A percentile compares a stretch with the other conserved stretches of the same genome.
Conservation (phyloP, 1,284 basidiomycete species). For the Cryptococcus deneoformans region DNA sequence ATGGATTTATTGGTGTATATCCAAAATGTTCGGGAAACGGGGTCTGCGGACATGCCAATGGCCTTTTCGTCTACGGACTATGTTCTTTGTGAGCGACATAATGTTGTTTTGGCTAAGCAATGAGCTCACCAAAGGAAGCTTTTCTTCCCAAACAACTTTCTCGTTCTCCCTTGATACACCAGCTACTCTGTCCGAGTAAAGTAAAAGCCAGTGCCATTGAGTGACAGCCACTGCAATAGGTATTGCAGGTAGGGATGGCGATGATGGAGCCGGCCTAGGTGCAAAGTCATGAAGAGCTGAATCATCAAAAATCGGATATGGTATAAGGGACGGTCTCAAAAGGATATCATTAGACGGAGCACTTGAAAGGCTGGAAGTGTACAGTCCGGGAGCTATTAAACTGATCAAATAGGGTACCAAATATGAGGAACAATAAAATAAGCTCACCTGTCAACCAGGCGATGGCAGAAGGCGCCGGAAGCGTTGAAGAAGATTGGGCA, state of each 20-base stretch:
- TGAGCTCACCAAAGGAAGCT: conserved; percentile 66
- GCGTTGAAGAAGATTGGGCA: conserved; percentile 58
- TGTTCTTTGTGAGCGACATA: not conserved
- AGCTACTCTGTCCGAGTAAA: conserved; percentile 76
- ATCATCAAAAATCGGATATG: conserved; percentile 56
- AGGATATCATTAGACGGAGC: conserved; percentile 34
- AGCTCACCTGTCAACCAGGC: conserved; percentile 73
- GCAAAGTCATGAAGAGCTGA: too few species aligned
- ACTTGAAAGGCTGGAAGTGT: conserved; percentile 60
- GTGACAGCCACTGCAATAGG: conserved; percentile 73
- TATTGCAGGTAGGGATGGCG: conserved; percentile 51
- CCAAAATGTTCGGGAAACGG: conserved; percentile 89
- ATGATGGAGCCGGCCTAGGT: not conserved
- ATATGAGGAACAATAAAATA: conserved; percentile 52
- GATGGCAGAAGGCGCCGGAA: conserved; percentile 58
- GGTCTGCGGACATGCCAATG: conserved; percentile 73
- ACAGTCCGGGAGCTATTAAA: conserved; percentile 69
- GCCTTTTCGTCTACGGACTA: conserved; percentile 72
- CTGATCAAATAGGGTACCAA: not conserved
- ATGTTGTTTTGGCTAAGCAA: not conserved
- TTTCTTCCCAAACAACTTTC: conserved; percentile 77
- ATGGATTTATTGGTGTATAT: conserved; percentile 86
- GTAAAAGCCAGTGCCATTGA: conserved; percentile 86
- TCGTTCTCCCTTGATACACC: conserved; percentile 81
- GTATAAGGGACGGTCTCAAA: conserved; percentile 31